phyloP scores from a whole-genome alignment of 164 flowering plant species.

The Piper longum region DNA sequence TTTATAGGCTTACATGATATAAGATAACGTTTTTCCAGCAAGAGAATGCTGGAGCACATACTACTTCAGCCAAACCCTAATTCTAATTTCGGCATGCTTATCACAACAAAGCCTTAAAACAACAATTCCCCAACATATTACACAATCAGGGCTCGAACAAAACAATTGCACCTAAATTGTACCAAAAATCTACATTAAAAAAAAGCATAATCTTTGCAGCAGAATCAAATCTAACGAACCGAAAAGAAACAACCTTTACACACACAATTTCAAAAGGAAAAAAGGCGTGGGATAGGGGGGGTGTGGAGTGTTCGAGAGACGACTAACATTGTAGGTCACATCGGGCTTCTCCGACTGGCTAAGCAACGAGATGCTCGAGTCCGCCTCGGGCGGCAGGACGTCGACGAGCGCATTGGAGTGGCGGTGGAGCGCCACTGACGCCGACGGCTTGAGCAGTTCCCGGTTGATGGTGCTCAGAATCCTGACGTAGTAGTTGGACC shows the following conservation, averaged over 20 bases:
- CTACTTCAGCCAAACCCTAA: neutral
- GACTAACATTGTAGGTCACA: neutral
- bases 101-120: too few relatives aligned
- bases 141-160: too few relatives aligned
- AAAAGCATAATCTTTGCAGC: neutral
- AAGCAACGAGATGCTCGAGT: slow-evolving; percentile 49
- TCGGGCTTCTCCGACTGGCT: neutral
- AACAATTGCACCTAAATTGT: too few relatives aligned
- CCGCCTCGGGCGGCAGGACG: slow-evolving; percentile 92
- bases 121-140: neutral
- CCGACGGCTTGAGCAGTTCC: slow-evolving; percentile 79
- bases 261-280: too few relatives aligned
- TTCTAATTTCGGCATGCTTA: neutral
- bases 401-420: slow-evolving; percentile 92
- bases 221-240: neutral
- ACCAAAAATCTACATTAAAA: too few relatives aligned
- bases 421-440: slow-evolving; percentile 80
- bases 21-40: neutral
- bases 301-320: too few relatives aligned
- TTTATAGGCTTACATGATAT: neutral
- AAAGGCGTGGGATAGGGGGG: too few relatives aligned
- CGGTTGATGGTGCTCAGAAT: slow-evolving; percentile 39
- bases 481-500: slow-evolving; percentile 28
- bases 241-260: too few relatives aligned
- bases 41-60: neutral